Percentiles rank a stretch among this genome's conserved stretches.
Evolutionary conservation across 2,329 filamentous ascomycete species (phyloP).

Genomic region (Bipolaris oryzae): DNA sequence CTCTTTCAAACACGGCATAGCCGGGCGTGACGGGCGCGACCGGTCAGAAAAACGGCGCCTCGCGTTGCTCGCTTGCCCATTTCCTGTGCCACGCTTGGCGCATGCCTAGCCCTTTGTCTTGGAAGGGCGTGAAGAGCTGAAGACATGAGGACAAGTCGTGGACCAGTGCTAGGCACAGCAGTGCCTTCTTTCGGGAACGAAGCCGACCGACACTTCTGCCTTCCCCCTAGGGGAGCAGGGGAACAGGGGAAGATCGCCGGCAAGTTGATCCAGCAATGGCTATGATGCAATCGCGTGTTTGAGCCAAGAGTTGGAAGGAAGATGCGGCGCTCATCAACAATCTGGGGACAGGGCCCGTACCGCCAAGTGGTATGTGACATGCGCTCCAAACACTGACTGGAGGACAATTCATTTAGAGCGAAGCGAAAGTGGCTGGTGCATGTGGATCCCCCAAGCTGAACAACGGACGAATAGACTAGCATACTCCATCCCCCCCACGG

Average conservation of each 20-base stretch:
- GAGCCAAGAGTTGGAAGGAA: slow-evolving; percentile 1
- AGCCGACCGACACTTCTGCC: background rate
- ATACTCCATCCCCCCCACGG: background rate
- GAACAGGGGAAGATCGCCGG: background rate
- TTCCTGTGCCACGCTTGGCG: slow-evolving; percentile 8
- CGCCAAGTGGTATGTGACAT: background rate
- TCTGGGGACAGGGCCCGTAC: background rate
- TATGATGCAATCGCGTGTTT: slow-evolving; percentile 2
- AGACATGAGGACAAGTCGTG: background rate
- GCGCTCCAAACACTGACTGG: background rate
- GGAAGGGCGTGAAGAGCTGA: background rate
- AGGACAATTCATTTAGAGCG: background rate
- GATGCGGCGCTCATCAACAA: background rate
- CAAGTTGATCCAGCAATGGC: background rate
- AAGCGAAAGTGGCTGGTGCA: slow-evolving; percentile 2
- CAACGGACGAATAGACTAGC: slow-evolving; percentile 7
- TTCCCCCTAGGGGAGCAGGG: background rate
- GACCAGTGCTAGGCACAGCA: background rate
- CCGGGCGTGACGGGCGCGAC: background rate
- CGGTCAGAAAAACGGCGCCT: background rate
- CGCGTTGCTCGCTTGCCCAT: background rate
- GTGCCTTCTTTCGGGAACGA: background rate
- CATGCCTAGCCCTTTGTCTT: background rate
- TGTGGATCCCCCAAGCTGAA: background rate
- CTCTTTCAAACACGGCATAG: background rate